A percentile compares a stretch with the other conserved stretches of the same genome.
Evolutionary conservation across 345 rosid species (phyloP).

Genomic region (Pelargonium nanum): DNA sequence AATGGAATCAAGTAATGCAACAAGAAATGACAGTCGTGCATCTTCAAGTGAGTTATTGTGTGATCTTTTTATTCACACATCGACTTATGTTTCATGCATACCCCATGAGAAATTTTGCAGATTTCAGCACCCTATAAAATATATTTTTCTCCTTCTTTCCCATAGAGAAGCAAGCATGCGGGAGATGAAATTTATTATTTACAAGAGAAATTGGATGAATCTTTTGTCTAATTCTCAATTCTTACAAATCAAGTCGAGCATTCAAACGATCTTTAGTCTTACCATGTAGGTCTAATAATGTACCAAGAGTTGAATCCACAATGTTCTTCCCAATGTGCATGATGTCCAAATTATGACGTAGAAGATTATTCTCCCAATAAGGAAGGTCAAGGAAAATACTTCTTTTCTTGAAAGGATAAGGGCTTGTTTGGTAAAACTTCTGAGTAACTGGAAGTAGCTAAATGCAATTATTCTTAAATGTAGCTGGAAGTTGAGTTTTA

Average conservation of each 20-base stretch:
- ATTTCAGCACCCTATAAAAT: too few species aligned
- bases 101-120: background rate
- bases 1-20: conserved; percentile 8
- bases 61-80: background rate
- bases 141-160: background rate
- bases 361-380: background rate
- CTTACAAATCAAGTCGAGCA: background rate
- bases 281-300: background rate
- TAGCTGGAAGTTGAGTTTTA: too few species aligned
- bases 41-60: background rate
- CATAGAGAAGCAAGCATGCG: background rate
- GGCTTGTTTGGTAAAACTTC: too few species aligned
- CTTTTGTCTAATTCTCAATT: background rate
- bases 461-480: too few species aligned
- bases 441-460: too few species aligned
- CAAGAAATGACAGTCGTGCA: conserved; percentile 10
- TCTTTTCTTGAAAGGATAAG: too few species aligned
- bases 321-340: conserved; percentile 5
- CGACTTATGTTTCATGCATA: conserved; percentile 5
- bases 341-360: background rate
- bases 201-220: background rate
- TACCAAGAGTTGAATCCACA: background rate
- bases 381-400: background rate
- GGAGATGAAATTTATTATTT: background rate
- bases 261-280: conserved; percentile 1